Evolutionary conservation across 1,284 basidiomycete species (phyloP).

Genomic region (Puccinia horiana): DNA sequence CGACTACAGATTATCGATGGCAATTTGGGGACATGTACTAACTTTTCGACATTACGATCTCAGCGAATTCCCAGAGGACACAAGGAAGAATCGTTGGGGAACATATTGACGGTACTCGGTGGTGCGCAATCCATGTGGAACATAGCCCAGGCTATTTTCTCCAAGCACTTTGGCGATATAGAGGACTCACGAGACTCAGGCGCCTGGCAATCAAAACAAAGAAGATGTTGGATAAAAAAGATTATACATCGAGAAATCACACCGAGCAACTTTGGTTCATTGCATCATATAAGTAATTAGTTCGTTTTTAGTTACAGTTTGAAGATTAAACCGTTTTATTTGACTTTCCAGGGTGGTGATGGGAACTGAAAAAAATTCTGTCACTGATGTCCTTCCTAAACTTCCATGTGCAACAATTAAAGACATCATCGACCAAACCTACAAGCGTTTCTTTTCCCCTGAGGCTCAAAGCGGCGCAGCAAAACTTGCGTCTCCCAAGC

Average conservation of each 20-base stretch:
- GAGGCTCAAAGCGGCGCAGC: not conserved
- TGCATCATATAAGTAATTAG: not conserved
- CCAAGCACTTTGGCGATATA: not conserved
- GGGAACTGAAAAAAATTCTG: not conserved
- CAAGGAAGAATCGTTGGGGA: not conserved
- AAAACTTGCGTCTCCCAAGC: not conserved
- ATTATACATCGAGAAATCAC: not conserved
- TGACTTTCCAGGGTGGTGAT: not conserved
- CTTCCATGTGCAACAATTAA: not conserved
- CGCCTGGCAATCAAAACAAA: not conserved
- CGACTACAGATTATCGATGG: not conserved
- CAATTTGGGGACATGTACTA: not conserved
- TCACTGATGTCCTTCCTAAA: not conserved
- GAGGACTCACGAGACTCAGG: not conserved
- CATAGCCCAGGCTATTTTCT: not conserved
- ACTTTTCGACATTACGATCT: not conserved
- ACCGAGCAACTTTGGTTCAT: not conserved
- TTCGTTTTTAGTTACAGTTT: not conserved
- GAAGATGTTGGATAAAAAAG: not conserved
- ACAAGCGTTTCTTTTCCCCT: not conserved
- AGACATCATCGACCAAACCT: not conserved
- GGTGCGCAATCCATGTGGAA: slow-evolving; percentile 4
- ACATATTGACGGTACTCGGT: not conserved
- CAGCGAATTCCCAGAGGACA: not conserved
- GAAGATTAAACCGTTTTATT: not conserved